These are phyloP conservation scores for Aphanomyces invadans DNA, from an alignment of 352 stramenopile species.

Conservation along the genomic window DNA sequence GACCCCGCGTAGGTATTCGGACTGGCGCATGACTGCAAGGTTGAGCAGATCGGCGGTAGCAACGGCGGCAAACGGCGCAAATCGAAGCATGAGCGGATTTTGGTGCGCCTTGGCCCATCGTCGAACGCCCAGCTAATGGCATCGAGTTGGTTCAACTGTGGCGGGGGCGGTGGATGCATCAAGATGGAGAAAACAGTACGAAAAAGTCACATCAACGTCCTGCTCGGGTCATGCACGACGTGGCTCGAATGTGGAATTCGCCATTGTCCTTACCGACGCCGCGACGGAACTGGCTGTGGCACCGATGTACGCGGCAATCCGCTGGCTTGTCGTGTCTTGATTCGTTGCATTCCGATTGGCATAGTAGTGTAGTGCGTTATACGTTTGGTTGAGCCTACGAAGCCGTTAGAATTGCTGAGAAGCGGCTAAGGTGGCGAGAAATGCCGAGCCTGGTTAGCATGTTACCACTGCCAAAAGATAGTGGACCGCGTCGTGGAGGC, in stretches of 20 bases:
- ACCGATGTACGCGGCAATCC: conserved; percentile 54
- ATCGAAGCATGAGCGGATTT: conserved; percentile 46
- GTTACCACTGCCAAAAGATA: conserved; percentile 60
- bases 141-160: too few relatives aligned
- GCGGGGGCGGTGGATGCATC: too few relatives aligned
- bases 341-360: conserved; percentile 83
- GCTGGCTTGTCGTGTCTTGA: conserved; percentile 66
- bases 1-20: conserved; percentile 71
- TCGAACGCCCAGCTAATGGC: conserved; percentile 53
- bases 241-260: too few relatives aligned
- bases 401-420: not conserved
- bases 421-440: not conserved
- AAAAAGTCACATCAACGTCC: too few relatives aligned
- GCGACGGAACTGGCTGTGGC: conserved; percentile 68
- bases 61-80: conserved; percentile 75
- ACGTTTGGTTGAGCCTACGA: conserved; percentile 68
- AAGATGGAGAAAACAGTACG: too few relatives aligned
- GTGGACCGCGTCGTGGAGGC: conserved; percentile 56
- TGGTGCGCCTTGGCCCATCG: conserved; percentile 38
- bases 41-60: conserved; percentile 78
- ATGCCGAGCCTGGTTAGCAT: too few relatives aligned
- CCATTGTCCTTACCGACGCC: conserved; percentile 42
- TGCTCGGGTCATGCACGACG: too few relatives aligned
- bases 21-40: conserved; percentile 78
- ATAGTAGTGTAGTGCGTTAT: conserved; percentile 87